Conservation (phyloP, 345 rosid species). For the Gossypium turneri region DNA sequence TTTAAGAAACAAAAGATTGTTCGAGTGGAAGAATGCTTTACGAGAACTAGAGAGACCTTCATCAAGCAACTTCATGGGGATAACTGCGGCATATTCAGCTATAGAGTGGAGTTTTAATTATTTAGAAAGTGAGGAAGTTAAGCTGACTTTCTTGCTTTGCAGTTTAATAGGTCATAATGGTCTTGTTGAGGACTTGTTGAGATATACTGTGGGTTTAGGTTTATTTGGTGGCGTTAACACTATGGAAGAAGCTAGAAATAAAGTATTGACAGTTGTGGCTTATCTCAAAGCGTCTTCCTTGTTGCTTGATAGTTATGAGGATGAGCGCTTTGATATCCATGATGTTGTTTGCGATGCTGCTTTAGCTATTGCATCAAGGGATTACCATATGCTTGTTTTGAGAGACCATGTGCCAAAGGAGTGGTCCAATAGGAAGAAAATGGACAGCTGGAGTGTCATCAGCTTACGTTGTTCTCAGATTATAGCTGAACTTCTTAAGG, state of each 20-base stretch:
- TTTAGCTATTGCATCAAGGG: too few species aligned
- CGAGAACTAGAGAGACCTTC: too few species aligned
- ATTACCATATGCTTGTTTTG: too few species aligned
- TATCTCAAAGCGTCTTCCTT: neutral
- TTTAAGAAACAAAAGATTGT: too few species aligned
- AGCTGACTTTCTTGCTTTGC: neutral
- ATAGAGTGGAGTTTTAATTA: neutral
- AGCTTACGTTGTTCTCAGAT: neutral
- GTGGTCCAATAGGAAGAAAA: neutral
- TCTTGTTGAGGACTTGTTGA: neutral
- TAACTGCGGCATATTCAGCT: neutral
- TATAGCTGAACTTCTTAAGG: conserved; percentile 1
- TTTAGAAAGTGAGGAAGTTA: too few species aligned
- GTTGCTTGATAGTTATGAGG: neutral
- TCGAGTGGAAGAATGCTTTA: too few species aligned
- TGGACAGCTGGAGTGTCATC: neutral
- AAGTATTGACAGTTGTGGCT: neutral
- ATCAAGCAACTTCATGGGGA: neutral
- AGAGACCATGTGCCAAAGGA: neutral
- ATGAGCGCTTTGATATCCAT: too few species aligned
- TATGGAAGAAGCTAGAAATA: too few species aligned
- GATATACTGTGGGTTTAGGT: too few species aligned
- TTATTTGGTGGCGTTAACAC: too few species aligned
- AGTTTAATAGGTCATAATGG: neutral
- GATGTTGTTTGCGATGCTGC: too few species aligned